Evolutionary conservation across 306 rosid species (phyloP).

Genomic region (Cucurbita maxima): DNA sequence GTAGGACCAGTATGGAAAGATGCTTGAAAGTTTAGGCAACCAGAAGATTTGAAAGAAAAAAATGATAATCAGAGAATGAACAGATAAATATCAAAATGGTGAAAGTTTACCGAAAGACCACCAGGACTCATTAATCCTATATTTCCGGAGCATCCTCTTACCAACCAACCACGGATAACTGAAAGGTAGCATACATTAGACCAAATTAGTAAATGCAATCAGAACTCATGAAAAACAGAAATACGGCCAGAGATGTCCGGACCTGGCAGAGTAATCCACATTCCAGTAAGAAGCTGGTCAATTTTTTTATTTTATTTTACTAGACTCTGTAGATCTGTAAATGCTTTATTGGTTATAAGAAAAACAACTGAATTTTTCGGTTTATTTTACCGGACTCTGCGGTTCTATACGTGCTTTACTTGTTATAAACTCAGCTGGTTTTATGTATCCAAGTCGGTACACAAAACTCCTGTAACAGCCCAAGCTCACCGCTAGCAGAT

Average conservation of each 20-base stretch:
- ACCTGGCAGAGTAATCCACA: too few species aligned
- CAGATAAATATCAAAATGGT: background rate
- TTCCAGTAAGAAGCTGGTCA: background rate
- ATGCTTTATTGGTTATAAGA: background rate
- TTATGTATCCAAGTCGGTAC: background rate
- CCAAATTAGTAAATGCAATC: conserved; percentile 6
- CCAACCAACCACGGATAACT: conserved; percentile 91
- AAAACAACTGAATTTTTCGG: background rate
- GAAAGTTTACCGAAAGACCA: conserved; percentile 40
- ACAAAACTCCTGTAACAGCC: background rate
- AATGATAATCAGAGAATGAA: background rate
- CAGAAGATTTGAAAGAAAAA: background rate
- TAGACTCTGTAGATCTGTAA: background rate
- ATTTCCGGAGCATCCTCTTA: conserved; percentile 78
- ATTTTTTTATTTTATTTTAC: background rate
- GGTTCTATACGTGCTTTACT: background rate
- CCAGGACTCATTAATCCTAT: conserved; percentile 43
- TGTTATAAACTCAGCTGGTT: background rate
- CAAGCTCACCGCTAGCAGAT: too few species aligned
- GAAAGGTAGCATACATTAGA: conserved; percentile 12
- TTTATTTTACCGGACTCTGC: background rate
- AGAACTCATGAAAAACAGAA: background rate
- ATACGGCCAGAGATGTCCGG: background rate
- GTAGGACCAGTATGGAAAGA: background rate
- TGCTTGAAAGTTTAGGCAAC: background rate